Percentiles rank a stretch among this genome's conserved stretches.
Evolutionary conservation across 345 rosid genomes (phyloP).

Genomic region (Populus tremula): DNA sequence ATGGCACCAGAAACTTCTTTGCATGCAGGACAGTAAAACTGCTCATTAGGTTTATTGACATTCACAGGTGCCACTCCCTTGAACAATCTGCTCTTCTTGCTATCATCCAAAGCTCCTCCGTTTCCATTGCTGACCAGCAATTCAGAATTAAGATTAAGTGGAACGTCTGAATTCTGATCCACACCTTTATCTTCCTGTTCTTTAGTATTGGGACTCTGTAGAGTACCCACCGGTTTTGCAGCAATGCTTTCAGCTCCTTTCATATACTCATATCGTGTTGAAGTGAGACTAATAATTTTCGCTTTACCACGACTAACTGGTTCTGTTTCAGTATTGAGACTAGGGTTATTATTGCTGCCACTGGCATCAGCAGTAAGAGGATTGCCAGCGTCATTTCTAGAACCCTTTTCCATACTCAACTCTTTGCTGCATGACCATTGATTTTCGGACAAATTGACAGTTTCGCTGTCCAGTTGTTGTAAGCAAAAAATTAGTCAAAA

Average conservation of each 20-base stretch:
- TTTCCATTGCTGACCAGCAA: conserved; percentile 46
- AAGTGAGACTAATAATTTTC: conserved; percentile 26
- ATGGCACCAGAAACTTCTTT: conserved; percentile 69
- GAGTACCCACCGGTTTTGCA: conserved; percentile 19
- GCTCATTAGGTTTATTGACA: conserved; percentile 61
- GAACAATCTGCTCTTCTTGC: conserved; percentile 50
- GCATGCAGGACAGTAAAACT: conserved; percentile 93
- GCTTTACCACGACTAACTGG: conserved; percentile 40
- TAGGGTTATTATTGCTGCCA: background rate
- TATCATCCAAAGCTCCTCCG: conserved; percentile 39
- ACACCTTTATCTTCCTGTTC: conserved; percentile 35
- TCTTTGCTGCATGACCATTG: background rate
- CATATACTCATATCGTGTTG: conserved; percentile 45
- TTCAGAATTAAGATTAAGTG: conserved; percentile 32
- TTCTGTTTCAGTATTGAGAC: conserved; percentile 43
- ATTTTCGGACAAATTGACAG: background rate
- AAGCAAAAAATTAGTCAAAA: background rate
- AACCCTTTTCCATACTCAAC: conserved; percentile 35
- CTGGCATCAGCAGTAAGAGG: conserved; percentile 8
- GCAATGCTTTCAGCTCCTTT: conserved; percentile 41
- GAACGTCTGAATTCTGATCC: conserved; percentile 31
- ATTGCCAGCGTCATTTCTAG: conserved; percentile 35
- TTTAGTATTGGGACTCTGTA: background rate
- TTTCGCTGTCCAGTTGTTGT: background rate
- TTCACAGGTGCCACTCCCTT: conserved; percentile 47